Conservation (phyloP, 2,329 filamentous ascomycete species). For the Monilinia aucupariae region DNA sequence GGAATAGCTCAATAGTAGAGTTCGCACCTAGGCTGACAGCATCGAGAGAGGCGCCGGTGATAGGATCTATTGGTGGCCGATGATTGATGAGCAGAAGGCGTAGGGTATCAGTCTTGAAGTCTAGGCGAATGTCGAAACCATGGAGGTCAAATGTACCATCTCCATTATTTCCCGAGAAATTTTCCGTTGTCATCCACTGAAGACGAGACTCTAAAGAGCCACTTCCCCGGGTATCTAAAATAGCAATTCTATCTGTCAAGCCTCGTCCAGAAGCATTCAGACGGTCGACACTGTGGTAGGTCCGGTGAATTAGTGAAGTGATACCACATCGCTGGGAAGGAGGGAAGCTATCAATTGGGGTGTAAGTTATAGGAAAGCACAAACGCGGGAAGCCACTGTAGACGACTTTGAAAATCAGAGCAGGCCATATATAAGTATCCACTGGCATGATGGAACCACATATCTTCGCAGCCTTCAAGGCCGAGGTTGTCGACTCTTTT, state of each 20-base stretch:
- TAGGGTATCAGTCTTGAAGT: slow-evolving; percentile 25
- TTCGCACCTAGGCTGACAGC: slow-evolving; percentile 34
- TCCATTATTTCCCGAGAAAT: slow-evolving; percentile 28
- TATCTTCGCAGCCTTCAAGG: slow-evolving; percentile 32
- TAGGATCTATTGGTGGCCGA: slow-evolving; percentile 33
- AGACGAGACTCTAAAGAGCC: slow-evolving; percentile 25
- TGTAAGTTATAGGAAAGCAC: slow-evolving; percentile 11
- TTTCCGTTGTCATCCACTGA: slow-evolving; percentile 24
- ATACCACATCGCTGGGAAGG: background rate
- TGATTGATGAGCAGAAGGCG: slow-evolving; percentile 37
- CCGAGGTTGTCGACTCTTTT: slow-evolving; percentile 27
- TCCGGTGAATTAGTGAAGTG: background rate
- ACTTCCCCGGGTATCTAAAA: slow-evolving; percentile 28
- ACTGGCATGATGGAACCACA: slow-evolving; percentile 32
- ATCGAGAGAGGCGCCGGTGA: slow-evolving; percentile 34
- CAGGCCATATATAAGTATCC: slow-evolving; percentile 32
- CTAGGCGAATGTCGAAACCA: slow-evolving; percentile 34
- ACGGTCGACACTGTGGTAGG: slow-evolving; percentile 20
- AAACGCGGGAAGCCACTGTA: slow-evolving; percentile 31
- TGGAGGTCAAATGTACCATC: slow-evolving; percentile 34
- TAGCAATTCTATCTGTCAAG: slow-evolving; percentile 26
- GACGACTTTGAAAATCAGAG: slow-evolving; percentile 25
- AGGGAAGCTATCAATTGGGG: background rate
- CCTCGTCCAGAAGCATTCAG: slow-evolving; percentile 29
- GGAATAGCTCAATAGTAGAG: slow-evolving; percentile 38